Base-by-base conservation (phyloP, 148 eudicot genomes). In the Talinum fruticosum region DNA sequence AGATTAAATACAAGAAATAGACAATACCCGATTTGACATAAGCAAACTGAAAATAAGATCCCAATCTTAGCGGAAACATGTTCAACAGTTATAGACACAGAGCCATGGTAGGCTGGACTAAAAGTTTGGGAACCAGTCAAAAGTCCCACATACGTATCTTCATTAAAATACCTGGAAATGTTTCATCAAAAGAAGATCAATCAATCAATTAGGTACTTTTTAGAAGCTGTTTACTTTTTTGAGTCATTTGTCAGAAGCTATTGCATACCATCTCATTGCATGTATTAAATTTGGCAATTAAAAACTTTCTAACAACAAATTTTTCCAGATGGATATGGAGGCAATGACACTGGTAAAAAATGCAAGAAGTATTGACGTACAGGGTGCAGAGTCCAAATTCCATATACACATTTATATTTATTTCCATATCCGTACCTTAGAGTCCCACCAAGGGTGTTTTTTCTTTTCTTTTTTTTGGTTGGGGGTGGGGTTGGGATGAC, bases 31-130 rank as follows among this genome's bases (percentile, higher is more conserved):
- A 33, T 45, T 21, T 45, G 72, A 44, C 1, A 6, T 23, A 57
- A 59, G 49, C 53, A 64, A 13, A 1, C 51, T 64, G 33, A 44
- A 38, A n/a, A 13, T 10, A 28, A 16, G 18, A 62, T 37, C 38
- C 37, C 13, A 37, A 61, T 73, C 26, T 8, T 70, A 33, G 41
- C 21, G 61, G 34, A 74, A 51, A 51, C 72, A 21, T 35, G 14
- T 57, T 10, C 72, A 53, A 28, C 33, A 29, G 37, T 53, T 66
- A 79, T 35, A 38, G 53, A 66, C 36, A 78, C 37, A 70, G 47
- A 35, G 44, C 70, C 66, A 78, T 8, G 32, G 24, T 23, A 51
- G 59, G 66, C 71, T 32, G 72, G 2, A 45, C 41, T 34, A 69
- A 37, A 69, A 26, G 26, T 67, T 4, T 53, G 0, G 24, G 16